Evolutionary conservation across 257 asterid genomes (phyloP).

Genomic region (Solanum tarijense): DNA sequence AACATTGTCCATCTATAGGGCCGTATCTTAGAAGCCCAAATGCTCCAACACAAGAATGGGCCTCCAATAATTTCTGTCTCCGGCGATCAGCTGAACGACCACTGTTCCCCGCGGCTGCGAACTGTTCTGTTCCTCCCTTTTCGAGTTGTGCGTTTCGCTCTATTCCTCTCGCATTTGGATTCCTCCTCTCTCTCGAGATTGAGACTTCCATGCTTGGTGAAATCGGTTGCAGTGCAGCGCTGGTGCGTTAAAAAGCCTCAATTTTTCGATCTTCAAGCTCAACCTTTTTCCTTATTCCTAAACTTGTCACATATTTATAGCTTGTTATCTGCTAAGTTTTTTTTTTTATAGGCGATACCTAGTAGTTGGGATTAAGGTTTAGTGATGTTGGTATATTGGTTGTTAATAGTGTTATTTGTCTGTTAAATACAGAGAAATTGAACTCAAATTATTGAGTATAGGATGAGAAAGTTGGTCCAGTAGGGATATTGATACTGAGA

Average conservation of each 20-base stretch:
- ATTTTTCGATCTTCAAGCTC: background rate
- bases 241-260: background rate
- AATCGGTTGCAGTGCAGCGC: background rate
- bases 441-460: background rate
- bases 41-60: background rate
- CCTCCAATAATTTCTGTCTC: background rate
- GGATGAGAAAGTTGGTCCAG: background rate
- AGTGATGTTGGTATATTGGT: background rate
- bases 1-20: background rate
- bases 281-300: background rate
- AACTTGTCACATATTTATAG: background rate
- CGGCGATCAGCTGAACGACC: background rate
- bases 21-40: background rate
- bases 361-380: background rate
- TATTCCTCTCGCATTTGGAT: background rate
- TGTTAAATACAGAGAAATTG: background rate
- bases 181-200: background rate
- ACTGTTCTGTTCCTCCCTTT: background rate
- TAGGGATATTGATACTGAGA: background rate
- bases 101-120: background rate
- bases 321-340: background rate
- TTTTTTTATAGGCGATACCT: background rate
- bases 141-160: background rate
- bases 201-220: background rate
- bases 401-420: background rate